Conservation (phyloP, 192 early-diverging fungal species). For the Phycomyces nitens region DNA sequence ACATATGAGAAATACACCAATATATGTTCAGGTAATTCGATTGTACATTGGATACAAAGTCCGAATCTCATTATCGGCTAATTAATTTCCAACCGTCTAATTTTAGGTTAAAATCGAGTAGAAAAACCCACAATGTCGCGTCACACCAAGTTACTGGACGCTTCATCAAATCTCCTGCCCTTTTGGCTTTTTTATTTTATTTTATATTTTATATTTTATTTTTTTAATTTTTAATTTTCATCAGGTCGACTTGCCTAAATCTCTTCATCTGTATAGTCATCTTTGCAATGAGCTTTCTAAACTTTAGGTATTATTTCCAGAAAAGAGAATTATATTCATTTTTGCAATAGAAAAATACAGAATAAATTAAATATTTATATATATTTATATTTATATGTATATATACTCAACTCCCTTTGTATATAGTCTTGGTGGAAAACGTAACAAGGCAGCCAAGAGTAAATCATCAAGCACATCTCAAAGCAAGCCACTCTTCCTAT, state of each 20-base stretch:
- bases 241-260: neutral
- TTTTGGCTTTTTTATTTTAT: neutral
- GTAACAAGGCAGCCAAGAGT: constrained; percentile 27
- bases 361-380: too few relatives aligned
- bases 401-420: too few relatives aligned
- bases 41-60: too few relatives aligned
- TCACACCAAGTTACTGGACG: neutral
- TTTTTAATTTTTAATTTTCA: too few relatives aligned
- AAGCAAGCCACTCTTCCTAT: constrained; percentile 50
- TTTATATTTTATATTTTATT: neutral
- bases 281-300: constrained; percentile 22
- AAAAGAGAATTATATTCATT: too few relatives aligned
- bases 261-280: neutral
- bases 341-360: too few relatives aligned
- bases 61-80: too few relatives aligned
- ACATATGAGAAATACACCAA: too few relatives aligned
- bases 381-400: neutral
- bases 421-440: constrained; percentile 30
- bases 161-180: neutral
- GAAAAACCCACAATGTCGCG: neutral
- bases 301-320: constrained; percentile 24
- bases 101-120: too few relatives aligned
- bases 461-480: constrained; percentile 31
- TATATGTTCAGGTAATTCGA: too few relatives aligned
- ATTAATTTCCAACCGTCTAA: too few relatives aligned